Conservation (phyloP, 192 early-diverging fungal genomes). For the Gorgonomyces haynaldii region DNA sequence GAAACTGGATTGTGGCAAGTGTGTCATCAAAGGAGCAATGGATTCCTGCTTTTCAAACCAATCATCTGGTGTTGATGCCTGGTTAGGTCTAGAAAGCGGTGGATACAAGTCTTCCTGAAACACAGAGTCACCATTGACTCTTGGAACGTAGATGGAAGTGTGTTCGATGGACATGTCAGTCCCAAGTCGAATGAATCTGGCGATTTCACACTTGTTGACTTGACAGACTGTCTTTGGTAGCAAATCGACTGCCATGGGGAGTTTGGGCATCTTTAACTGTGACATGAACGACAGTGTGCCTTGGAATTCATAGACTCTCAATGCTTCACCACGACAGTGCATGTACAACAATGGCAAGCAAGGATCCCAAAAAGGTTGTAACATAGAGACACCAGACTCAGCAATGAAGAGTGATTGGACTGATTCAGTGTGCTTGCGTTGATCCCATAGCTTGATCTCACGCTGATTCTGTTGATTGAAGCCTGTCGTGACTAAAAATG, state of each 20-base stretch:
- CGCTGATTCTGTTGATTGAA: constrained; percentile 12
- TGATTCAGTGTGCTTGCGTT: neutral
- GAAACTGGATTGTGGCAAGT: neutral
- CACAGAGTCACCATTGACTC: constrained; percentile 2
- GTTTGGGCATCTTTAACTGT: neutral
- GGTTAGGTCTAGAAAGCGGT: constrained; percentile 2
- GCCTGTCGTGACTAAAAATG: constrained; percentile 11
- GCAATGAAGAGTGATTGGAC: no score
- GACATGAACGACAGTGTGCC: constrained; percentile 11
- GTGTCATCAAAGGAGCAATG: neutral
- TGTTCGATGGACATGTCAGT: constrained; percentile 12
- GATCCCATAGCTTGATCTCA: constrained; percentile 13
- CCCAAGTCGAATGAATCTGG: constrained; percentile 16
- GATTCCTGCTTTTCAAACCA: constrained; percentile 9
- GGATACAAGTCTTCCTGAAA: constrained; percentile 19
- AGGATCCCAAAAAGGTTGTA: constrained; percentile 16
- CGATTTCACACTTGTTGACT: constrained; percentile 15
- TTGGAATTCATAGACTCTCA: constrained; percentile 13
- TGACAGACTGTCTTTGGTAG: constrained; percentile 13
- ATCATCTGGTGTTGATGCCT: neutral
- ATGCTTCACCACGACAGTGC: constrained; percentile 12
- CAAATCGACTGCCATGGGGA: constrained; percentile 10
- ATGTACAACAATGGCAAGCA: constrained; percentile 16
- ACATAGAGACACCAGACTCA: constrained; percentile 1
- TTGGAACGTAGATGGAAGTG: constrained; percentile 9